Conservation (phyloP, 495 filamentous ascomycete species). For the Neurospora africana region DNA sequence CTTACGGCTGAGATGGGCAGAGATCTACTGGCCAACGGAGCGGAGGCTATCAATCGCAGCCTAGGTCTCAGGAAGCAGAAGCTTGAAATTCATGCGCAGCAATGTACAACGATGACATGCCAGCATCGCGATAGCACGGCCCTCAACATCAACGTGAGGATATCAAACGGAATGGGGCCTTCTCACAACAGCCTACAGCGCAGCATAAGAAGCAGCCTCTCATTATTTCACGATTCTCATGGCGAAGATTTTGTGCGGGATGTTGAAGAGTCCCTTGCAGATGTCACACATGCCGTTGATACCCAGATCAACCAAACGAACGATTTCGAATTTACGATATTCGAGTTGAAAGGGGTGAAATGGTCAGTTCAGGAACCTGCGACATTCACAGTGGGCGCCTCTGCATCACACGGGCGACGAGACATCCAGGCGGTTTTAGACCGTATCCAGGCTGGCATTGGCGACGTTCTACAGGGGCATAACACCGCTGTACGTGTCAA, state of each 20-base stretch:
- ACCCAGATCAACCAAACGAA: constrained; percentile 22
- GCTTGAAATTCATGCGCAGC: constrained; percentile 18
- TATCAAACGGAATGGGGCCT: constrained; percentile 35
- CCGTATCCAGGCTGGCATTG: constrained; percentile 34
- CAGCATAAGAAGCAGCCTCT: constrained; percentile 27
- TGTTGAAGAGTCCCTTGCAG: constrained; percentile 18
- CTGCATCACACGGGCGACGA: constrained; percentile 23
- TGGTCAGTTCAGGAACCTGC: constrained; percentile 31
- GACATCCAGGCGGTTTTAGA: constrained; percentile 33
- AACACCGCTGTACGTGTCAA: constrained; percentile 31
- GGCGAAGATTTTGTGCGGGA: constrained; percentile 25
- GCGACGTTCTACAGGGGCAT: constrained; percentile 34
- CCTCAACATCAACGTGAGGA: constrained; percentile 26
- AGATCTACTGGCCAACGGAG: constrained; percentile 26
- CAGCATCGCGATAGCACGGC: constrained; percentile 25
- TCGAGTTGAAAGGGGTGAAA: constrained; percentile 28
- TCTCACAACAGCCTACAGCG: constrained; percentile 23
- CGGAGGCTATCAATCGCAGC: constrained; percentile 25
- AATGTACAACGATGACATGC: constrained; percentile 17
- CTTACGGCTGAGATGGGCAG: constrained; percentile 30
- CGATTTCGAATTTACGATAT: constrained; percentile 32
- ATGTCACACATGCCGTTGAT: constrained; percentile 23
- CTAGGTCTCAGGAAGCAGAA: constrained; percentile 25
- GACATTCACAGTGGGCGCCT: constrained; percentile 23
- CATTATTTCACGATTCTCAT: constrained; percentile 27